phyloP scores from a whole-genome alignment of 1,284 basidiomycete species.

The Ustilago sp. region DNA sequence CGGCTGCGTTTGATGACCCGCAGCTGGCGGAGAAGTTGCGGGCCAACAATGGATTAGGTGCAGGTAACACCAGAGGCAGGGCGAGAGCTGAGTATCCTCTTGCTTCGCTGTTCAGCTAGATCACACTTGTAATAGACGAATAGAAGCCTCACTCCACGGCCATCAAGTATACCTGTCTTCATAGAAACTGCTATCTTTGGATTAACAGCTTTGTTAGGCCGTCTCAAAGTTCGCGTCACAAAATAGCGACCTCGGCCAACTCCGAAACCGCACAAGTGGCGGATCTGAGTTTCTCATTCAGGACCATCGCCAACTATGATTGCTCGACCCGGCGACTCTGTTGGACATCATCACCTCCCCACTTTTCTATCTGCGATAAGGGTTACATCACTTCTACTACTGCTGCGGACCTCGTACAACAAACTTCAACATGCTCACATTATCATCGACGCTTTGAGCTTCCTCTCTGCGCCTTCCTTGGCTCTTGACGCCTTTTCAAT shows the following conservation, averaged over 20 bases:
- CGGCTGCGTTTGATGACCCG: constrained; percentile 46
- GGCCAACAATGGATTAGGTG: constrained; percentile 29
- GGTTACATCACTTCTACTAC: not conserved
- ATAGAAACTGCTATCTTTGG: not conserved
- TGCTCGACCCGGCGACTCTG: not conserved
- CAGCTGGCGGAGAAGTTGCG: constrained; percentile 43
- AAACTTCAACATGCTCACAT: not conserved
- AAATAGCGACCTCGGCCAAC: constrained; percentile 23
- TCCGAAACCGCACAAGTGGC: constrained; percentile 26
- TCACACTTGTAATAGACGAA: not conserved
- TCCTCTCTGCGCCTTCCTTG: not conserved
- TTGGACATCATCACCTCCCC: not conserved
- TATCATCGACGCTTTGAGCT: not conserved
- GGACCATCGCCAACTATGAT: not conserved
- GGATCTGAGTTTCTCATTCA: constrained; percentile 17
- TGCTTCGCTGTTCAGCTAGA: constrained; percentile 39
- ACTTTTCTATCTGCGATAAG: not conserved
- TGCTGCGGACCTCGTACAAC: not conserved
- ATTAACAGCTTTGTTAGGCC: constrained; percentile 15
- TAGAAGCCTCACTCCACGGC: constrained; percentile 8
- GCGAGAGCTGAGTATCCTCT: constrained; percentile 46
- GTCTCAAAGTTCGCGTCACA: not conserved
- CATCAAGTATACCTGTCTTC: not conserved
- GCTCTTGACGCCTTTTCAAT: not conserved
- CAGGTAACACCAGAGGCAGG: constrained; percentile 30